These are phyloP conservation scores for Malania oleifera DNA, from an alignment of 164 flowering plant species.

Conservation along the genomic window DNA sequence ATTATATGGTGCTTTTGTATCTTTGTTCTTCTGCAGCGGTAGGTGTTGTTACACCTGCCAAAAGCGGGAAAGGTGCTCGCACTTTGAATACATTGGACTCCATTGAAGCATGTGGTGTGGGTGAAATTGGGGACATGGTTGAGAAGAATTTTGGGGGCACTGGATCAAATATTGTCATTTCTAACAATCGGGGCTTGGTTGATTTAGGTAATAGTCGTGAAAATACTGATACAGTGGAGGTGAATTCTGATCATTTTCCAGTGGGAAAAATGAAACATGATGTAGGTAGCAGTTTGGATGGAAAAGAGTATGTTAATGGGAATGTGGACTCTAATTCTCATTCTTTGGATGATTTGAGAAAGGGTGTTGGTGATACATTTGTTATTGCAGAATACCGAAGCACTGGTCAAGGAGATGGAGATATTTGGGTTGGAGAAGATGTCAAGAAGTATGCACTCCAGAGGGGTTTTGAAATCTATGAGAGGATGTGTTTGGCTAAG, in stretches of 20 bases:
- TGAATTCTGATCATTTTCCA: slow-evolving; percentile 2
- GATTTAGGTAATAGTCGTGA: slow-evolving; percentile 9
- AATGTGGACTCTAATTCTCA: slow-evolving; percentile 10
- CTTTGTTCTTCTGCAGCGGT: slow-evolving; percentile 84
- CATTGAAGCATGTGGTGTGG: slow-evolving; percentile 10
- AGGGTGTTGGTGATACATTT: slow-evolving; percentile 8
- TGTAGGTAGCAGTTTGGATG: slow-evolving; percentile 3
- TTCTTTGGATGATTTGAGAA: slow-evolving; percentile 14
- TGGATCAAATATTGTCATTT: neutral
- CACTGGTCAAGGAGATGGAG: slow-evolving; percentile 18
- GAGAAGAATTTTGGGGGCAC: slow-evolving; percentile 1
- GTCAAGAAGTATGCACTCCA: slow-evolving; percentile 47
- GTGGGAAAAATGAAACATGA: neutral
- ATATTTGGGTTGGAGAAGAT: slow-evolving; percentile 39
- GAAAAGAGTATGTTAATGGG: slow-evolving; percentile 8
- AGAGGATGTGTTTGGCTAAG: slow-evolving; percentile 51
- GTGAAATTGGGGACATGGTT: slow-evolving; percentile 12
- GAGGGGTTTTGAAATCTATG: slow-evolving; percentile 67
- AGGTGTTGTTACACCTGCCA: slow-evolving; percentile 69
- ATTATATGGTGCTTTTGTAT: slow-evolving; percentile 70
- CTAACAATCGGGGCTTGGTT: slow-evolving; percentile 9
- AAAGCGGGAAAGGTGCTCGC: slow-evolving; percentile 58
- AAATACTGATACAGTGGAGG: slow-evolving; percentile 8
- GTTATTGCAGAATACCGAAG: slow-evolving; percentile 9
- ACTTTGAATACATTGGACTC: slow-evolving; percentile 22